These are phyloP conservation scores for Aspergillus jensenii DNA, from an alignment of 2,329 filamentous ascomycete species.

Conservation along the genomic window DNA sequence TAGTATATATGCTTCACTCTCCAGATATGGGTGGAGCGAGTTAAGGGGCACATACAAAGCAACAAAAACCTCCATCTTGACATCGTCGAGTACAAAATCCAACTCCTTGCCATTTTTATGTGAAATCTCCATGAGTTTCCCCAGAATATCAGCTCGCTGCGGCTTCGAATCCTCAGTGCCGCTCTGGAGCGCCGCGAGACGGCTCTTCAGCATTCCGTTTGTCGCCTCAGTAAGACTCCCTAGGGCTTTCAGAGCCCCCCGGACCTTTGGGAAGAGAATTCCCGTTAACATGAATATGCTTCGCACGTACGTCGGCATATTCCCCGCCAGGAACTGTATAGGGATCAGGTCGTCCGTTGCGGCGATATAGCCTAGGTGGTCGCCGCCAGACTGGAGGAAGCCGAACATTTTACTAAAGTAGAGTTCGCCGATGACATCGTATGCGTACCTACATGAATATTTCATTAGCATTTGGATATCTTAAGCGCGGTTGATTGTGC, in stretches of 20 bases:
- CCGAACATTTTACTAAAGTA: conserved; percentile 45
- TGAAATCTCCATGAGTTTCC: conserved; percentile 29
- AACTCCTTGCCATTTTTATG: conserved; percentile 28
- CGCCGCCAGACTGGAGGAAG: conserved; percentile 40
- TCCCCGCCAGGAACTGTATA: conserved; percentile 28
- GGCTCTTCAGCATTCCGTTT: conserved; percentile 23
- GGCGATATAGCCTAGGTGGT: conserved; percentile 41
- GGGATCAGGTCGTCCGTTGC: conserved; percentile 37
- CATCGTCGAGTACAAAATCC: conserved; percentile 31
- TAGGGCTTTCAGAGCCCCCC: conserved; percentile 27
- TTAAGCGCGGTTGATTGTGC: too few species aligned
- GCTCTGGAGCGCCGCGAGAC: conserved; percentile 13
- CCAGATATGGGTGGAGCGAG: too few species aligned
- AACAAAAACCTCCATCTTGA: conserved; percentile 27
- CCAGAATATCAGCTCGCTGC: conserved; percentile 29
- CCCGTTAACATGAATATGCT: conserved; percentile 27
- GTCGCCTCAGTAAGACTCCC: conserved; percentile 25
- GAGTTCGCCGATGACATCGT: conserved; percentile 45
- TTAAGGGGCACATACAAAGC: conserved; percentile 26
- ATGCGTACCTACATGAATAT: conserved; percentile 34
- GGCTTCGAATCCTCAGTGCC: conserved; percentile 11
- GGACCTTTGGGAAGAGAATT: conserved; percentile 22
- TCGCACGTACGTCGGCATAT: conserved; percentile 30
- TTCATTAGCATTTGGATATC: neutral
- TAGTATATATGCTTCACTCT: too few species aligned